Evolutionary conservation across 805 yeast species (phyloP).

Genomic region (Candida qinlingensis): DNA sequence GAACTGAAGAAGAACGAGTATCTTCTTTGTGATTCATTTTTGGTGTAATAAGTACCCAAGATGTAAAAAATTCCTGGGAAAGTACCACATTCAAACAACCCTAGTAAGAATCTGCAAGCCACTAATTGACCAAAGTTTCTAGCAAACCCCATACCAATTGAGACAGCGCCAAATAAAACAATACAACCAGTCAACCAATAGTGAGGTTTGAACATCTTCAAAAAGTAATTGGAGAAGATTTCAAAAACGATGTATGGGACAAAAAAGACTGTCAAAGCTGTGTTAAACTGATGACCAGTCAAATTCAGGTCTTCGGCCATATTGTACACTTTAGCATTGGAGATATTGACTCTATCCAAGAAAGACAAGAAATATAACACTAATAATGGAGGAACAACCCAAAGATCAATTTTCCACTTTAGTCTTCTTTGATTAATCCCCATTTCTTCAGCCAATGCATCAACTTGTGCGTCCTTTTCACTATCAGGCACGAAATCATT

Average conservation of each 20-base stretch:
- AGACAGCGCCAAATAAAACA: constrained; percentile 35
- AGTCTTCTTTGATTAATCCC: constrained; percentile 53
- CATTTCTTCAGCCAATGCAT: constrained; percentile 34
- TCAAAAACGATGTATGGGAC: constrained; percentile 39
- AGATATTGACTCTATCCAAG: constrained; percentile 75
- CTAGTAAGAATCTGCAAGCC: constrained; percentile 45
- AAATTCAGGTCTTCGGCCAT: constrained; percentile 50
- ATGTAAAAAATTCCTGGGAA: constrained; percentile 47
- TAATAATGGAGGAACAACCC: constrained; percentile 75
- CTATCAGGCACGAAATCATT: constrained; percentile 17
- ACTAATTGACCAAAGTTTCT: constrained; percentile 40
- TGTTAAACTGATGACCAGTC: constrained; percentile 36
- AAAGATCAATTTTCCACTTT: constrained; percentile 59
- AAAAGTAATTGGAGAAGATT: constrained; percentile 34
- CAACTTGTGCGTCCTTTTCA: constrained; percentile 20
- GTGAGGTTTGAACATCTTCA: constrained; percentile 35
- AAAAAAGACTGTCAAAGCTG: constrained; percentile 42
- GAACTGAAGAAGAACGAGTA: constrained; percentile 45
- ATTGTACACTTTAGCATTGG: constrained; percentile 75
- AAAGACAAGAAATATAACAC: constrained; percentile 70
- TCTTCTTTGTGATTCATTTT: constrained; percentile 43
- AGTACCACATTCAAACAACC: constrained; percentile 48
- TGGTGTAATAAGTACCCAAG: constrained; percentile 42
- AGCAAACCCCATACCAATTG: constrained; percentile 40
- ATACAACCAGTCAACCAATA: constrained; percentile 31